Conservation (phyloP, 352 stramenopile genomes). For the Globisporangium solare region DNA sequence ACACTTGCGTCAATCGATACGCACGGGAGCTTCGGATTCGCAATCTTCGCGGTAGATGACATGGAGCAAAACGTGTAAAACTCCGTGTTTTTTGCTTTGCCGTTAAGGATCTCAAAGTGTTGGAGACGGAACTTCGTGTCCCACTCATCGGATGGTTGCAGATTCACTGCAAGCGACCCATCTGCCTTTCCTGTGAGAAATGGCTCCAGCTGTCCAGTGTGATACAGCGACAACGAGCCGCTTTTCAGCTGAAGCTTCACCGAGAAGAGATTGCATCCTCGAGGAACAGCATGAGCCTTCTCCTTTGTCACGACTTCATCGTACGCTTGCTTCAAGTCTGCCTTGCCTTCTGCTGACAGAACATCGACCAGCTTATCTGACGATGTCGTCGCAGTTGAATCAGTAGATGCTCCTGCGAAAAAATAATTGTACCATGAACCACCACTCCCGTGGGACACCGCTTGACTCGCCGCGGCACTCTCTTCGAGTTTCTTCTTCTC, state of each 20-base stretch:
- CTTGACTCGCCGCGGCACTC: conserved; percentile 19
- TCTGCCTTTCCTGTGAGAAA: conserved; percentile 46
- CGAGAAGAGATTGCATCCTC: conserved; percentile 64
- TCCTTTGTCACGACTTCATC: conserved; percentile 63
- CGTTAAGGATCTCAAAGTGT: conserved; percentile 66
- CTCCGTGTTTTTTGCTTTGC: conserved; percentile 27
- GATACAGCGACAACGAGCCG: conserved; percentile 50
- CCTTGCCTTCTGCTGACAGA: conserved; percentile 58
- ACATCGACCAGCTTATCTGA: conserved; percentile 34
- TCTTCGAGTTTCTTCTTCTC: conserved; percentile 23
- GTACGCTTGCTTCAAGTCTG: conserved; percentile 68
- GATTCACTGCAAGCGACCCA: conserved; percentile 49
- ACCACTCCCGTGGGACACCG: conserved; percentile 16
- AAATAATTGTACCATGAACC: conserved; percentile 82
- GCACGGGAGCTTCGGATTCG: conserved; percentile 26
- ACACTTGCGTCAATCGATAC: conserved; percentile 44
- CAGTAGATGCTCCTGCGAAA: conserved; percentile 34
- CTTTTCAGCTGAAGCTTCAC: conserved; percentile 58
- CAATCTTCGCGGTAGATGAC: conserved; percentile 19
- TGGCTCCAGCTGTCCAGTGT: conserved; percentile 35
- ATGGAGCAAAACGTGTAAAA: conserved; percentile 69
- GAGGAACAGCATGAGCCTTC: conserved; percentile 34
- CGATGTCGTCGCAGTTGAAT: conserved; percentile 5
- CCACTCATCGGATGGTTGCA: conserved; percentile 69
- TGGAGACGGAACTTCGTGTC: conserved; percentile 54